Evolutionary conservation across 495 filamentous ascomycete genomes (phyloP).

Genomic region (Penicillium coffeae): DNA sequence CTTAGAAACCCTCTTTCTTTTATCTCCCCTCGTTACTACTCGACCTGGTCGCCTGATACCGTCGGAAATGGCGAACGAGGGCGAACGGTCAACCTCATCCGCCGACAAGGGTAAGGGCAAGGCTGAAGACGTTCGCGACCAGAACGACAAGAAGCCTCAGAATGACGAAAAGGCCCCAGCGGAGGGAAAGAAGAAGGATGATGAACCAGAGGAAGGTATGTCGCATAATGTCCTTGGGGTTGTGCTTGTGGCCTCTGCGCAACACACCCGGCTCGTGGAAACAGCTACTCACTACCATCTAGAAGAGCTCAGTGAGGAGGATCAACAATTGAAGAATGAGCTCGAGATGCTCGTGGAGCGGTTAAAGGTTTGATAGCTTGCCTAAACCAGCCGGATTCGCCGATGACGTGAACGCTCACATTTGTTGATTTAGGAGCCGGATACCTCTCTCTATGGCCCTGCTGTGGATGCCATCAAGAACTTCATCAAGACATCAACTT

Average conservation of each 20-base stretch:
- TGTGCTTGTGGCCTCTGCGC: conserved; percentile 10
- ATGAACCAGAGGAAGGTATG: conserved; percentile 56
- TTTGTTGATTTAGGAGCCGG: conserved; percentile 61
- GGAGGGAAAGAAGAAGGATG: conserved; percentile 73
- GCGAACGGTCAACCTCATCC: conserved; percentile 73
- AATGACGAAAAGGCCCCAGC: conserved; percentile 64
- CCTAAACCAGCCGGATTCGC: background rate
- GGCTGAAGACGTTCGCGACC: conserved; percentile 58
- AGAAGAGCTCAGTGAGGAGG: conserved; percentile 96
- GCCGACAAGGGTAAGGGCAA: conserved; percentile 97
- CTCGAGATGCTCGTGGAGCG: conserved; percentile 98
- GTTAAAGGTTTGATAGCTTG: conserved; percentile 63
- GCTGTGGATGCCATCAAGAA: conserved; percentile 93
- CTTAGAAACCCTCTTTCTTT: background rate
- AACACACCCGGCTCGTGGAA: background rate
- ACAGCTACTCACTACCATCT: conserved; percentile 13
- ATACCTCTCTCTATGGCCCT: conserved; percentile 83
- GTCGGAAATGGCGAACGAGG: conserved; percentile 81
- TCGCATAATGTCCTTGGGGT: conserved; percentile 9
- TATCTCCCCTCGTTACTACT: conserved; percentile 3
- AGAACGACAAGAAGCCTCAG: conserved; percentile 59
- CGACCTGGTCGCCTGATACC: conserved; percentile 34
- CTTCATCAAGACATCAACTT: conserved; percentile 97
- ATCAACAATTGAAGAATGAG: conserved; percentile 95
- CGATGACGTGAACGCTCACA: conserved; percentile 27